Base-by-base conservation (phyloP, 2,329 filamentous ascomycete genomes). In the Colletotrichum limetticola region DNA sequence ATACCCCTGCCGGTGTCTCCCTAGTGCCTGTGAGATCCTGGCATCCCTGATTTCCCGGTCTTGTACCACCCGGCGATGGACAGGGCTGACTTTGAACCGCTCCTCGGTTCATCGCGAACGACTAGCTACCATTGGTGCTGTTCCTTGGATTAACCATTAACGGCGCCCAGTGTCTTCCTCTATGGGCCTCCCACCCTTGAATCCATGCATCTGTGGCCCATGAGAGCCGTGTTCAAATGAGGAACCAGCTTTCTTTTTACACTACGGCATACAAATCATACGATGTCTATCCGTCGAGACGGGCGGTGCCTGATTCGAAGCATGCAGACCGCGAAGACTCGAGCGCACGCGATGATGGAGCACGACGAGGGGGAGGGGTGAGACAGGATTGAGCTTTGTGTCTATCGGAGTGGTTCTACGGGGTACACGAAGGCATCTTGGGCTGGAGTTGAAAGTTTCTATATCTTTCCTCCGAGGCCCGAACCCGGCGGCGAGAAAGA, bases 241-340 rank as follows among this genome's bases (percentile, higher is more conserved):
- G 66, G 59, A 55, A 62, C 55, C 66, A 46, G 60, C 66, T 72
- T 72, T 60, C 66, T 65, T 70, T 52, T 65, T 64, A 46, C 32
- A 70, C 55, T 70, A 70, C 55, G 55, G 46, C 32, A 61, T 49
- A 70, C 61, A 65, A 60, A 72, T 72, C 70, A 70, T 72, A 72
- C 70, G 70, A 72, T 72, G 60, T 64, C 35, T 52, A 59, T 60
- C 60, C 66, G 49, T 70, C 67, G 55, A 70, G 66, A 70, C 55
- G 46, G 49, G 66, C 60, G 46, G 66, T 57, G 66, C 60, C 70
- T 65, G 46, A 30, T 57, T 57, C 55, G 26, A 70, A 61, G 35
- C 46, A 55, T 30, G 42, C 24, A 35, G 52, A 37, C 22, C 46
- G 52, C 42, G 65, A 63, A 42, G n/a, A 55, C 32, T 60, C 24